Evolutionary conservation across 352 stramenopile genomes (phyloP).

Genomic region (Globisporangium mamillatum): DNA sequence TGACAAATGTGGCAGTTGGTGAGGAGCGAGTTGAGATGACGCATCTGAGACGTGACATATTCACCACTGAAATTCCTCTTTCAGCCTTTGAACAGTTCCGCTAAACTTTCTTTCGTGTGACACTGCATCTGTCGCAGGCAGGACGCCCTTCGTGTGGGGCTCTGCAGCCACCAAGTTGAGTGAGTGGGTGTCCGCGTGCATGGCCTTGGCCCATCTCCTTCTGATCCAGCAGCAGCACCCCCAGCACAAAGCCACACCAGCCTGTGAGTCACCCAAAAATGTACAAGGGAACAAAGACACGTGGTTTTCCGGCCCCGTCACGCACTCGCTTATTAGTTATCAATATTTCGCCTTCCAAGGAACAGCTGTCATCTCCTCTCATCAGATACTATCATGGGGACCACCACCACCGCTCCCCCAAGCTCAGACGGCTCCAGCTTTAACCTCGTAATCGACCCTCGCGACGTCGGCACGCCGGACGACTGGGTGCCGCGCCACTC

Average conservation of each 20-base stretch:
- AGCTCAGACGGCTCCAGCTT: not conserved
- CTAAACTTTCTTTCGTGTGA: not conserved
- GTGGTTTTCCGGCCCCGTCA: not conserved
- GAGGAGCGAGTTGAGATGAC: no score
- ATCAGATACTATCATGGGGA: not conserved
- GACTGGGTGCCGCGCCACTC: constrained; percentile 86
- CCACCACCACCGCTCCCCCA: not conserved
- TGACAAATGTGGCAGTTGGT: no score
- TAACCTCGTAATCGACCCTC: constrained; percentile 26
- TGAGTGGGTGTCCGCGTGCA: not conserved
- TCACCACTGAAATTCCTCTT: no score
- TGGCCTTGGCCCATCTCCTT: not conserved
- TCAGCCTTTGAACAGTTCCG: no score
- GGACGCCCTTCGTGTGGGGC: not conserved
- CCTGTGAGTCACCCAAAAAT: not conserved
- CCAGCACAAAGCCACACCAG: not conserved
- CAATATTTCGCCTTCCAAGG: constrained; percentile 50
- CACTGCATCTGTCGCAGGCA: not conserved
- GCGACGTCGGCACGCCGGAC: constrained; percentile 71
- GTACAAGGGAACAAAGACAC: not conserved
- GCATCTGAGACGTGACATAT: not conserved
- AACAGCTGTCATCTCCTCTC: not conserved
- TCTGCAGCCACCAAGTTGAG: not conserved
- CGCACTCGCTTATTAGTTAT: not conserved
- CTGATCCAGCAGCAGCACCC: not conserved